A percentile compares a stretch with the other conserved stretches of the same genome.
Evolutionary conservation across 441 rosid species (phyloP).

Genomic region (Populus hybrid): DNA sequence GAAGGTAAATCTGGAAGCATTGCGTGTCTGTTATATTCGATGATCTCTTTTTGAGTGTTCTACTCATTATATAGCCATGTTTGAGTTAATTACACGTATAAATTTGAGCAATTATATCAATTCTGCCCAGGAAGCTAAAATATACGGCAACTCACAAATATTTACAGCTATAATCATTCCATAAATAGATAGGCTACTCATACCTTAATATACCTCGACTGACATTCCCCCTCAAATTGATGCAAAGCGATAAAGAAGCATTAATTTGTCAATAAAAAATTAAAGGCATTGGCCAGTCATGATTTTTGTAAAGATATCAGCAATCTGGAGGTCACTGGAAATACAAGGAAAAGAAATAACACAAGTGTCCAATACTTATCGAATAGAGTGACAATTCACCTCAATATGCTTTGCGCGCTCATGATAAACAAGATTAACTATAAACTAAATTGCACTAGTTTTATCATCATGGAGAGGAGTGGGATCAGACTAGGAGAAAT

Average conservation of each 20-base stretch:
- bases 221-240: not conserved
- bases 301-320: not conserved
- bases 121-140: too few relatives aligned
- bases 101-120: too few relatives aligned
- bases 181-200: too few relatives aligned
- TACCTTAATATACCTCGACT: not conserved
- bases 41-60: too few relatives aligned
- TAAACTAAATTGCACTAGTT: not conserved
- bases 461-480: conserved; percentile 5
- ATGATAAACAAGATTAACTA: not conserved
- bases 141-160: too few relatives aligned
- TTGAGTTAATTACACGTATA: too few relatives aligned
- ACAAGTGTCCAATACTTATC: not conserved
- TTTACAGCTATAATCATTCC: too few relatives aligned
- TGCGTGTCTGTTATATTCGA: too few relatives aligned
- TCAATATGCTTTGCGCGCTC: not conserved
- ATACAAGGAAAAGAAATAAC: not conserved
- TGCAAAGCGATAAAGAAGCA: not conserved
- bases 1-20: too few relatives aligned
- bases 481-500: too few relatives aligned
- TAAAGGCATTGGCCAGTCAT: not conserved
- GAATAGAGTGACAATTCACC: not conserved
- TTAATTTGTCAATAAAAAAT: not conserved
- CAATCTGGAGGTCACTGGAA: not conserved
- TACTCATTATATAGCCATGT: too few relatives aligned